These are phyloP conservation scores for Cladophialophora chaetospira DNA, from an alignment of 2,329 filamentous ascomycete species.

Conservation along the genomic window DNA sequence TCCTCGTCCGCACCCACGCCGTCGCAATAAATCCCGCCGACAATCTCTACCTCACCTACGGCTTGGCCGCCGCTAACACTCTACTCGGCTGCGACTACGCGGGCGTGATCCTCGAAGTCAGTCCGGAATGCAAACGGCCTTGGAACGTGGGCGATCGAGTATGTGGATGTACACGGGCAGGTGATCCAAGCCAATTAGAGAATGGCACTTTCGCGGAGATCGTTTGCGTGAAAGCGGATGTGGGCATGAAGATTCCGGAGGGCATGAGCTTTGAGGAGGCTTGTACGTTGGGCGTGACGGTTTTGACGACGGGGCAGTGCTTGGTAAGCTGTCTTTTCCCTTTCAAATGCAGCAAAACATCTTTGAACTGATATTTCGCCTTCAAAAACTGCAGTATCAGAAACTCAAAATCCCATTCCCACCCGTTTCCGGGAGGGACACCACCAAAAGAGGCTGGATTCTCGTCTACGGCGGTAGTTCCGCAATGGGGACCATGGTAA, in stretches of 20 bases:
- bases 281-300: slow-evolving; percentile 37
- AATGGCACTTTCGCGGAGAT: slow-evolving; percentile 43
- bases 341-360: no score
- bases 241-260: slow-evolving; percentile 36
- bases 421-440: slow-evolving; percentile 18
- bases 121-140: slow-evolving; percentile 17
- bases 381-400: no score
- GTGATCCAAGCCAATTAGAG: slow-evolving; percentile 32
- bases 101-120: slow-evolving; percentile 35
- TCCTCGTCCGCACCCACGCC: slow-evolving; percentile 6
- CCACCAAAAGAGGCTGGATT: slow-evolving; percentile 32
- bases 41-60: slow-evolving; percentile 52
- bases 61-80: slow-evolving; percentile 31
- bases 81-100: slow-evolving; percentile 42
- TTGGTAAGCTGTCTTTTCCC: no score
- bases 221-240: slow-evolving; percentile 33
- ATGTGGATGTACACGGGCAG: slow-evolving; percentile 40
- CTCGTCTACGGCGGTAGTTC: slow-evolving; percentile 49
- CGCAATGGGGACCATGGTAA: slow-evolving; percentile 44
- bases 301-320: slow-evolving; percentile 46
- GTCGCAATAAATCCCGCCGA: slow-evolving; percentile 54
- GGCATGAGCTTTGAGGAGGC: slow-evolving; percentile 36
- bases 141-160: slow-evolving; percentile 41
- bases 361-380: no score
- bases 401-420: no score